phyloP scores from a whole-genome alignment of 352 stramenopile genomes.

The Phytophthora citricola region DNA sequence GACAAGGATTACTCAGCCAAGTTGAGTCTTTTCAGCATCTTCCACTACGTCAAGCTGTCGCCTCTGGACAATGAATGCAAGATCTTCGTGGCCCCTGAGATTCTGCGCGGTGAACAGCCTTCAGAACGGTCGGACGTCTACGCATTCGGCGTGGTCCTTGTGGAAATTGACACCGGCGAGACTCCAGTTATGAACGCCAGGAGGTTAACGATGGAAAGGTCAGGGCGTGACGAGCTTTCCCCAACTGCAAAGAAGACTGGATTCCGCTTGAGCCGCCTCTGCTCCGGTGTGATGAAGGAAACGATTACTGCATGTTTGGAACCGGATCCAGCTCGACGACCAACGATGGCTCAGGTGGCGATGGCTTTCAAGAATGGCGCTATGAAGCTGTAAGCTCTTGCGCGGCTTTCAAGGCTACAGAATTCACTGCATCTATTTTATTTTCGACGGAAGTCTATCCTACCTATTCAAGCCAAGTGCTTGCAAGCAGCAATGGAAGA shows the following conservation, averaged over 20 bases:
- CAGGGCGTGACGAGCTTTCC: constrained; percentile 36
- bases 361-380: constrained; percentile 66
- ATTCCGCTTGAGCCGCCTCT: constrained; percentile 61
- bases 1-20: constrained; percentile 72
- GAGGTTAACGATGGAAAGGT: constrained; percentile 45
- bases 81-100: constrained; percentile 75
- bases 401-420: not conserved
- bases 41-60: constrained; percentile 80
- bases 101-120: constrained; percentile 72
- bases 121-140: constrained; percentile 80
- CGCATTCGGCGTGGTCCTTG: constrained; percentile 79
- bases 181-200: constrained; percentile 69
- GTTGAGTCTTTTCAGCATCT: constrained; percentile 79
- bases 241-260: constrained; percentile 53
- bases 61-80: constrained; percentile 71
- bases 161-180: constrained; percentile 78
- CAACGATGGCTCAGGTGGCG: constrained; percentile 69
- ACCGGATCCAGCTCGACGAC: constrained; percentile 53
- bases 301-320: constrained; percentile 70
- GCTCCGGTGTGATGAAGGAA: constrained; percentile 71
- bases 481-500: constrained; percentile 22
- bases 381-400: constrained; percentile 52
- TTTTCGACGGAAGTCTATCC: not conserved
- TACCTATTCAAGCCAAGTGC: not conserved
- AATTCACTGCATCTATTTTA: constrained; percentile 22